Evolutionary conservation across 2,329 filamentous ascomycete species (phyloP).

Genomic region (Colletotrichum chlorophyti): DNA sequence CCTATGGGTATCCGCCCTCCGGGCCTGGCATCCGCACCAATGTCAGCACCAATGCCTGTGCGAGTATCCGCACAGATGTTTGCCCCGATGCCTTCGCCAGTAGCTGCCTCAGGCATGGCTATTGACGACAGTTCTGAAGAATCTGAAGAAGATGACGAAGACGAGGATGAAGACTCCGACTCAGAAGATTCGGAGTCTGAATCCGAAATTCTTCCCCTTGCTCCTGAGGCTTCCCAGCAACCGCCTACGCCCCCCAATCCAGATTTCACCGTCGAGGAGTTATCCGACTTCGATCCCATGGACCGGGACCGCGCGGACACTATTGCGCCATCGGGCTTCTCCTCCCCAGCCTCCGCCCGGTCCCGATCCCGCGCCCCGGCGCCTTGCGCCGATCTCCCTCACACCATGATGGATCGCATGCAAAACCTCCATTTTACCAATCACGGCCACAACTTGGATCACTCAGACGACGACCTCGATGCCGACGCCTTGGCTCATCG

Average conservation of each 20-base stretch:
- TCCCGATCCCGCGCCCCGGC: slow-evolving; percentile 42
- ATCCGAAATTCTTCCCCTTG: too few species aligned
- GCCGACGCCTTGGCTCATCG: slow-evolving; percentile 39
- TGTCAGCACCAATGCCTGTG: slow-evolving; percentile 14
- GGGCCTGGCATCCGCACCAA: slow-evolving; percentile 15
- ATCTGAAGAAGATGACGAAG: slow-evolving; percentile 16
- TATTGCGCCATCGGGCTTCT: slow-evolving; percentile 53
- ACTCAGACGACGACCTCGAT: slow-evolving; percentile 45
- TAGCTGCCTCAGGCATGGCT: slow-evolving; percentile 1
- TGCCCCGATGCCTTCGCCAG: background rate
- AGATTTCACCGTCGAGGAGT: slow-evolving; percentile 52
- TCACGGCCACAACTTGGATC: slow-evolving; percentile 37
- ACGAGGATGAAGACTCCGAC: slow-evolving; percentile 31
- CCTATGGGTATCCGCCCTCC: slow-evolving; percentile 4
- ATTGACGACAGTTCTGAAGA: slow-evolving; percentile 15
- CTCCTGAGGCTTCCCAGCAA: background rate
- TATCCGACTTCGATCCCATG: slow-evolving; percentile 51
- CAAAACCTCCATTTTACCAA: slow-evolving; percentile 53
- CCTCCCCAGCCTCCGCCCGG: slow-evolving; percentile 49
- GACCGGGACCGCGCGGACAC: slow-evolving; percentile 50
- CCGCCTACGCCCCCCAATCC: slow-evolving; percentile 11
- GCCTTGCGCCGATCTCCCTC: slow-evolving; percentile 44
- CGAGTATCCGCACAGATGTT: background rate
- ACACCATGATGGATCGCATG: slow-evolving; percentile 51
- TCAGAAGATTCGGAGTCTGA: slow-evolving; percentile 1